Evolutionary conservation across 495 filamentous ascomycete genomes (phyloP).

Genomic region (Aspergillus ellipticus): DNA sequence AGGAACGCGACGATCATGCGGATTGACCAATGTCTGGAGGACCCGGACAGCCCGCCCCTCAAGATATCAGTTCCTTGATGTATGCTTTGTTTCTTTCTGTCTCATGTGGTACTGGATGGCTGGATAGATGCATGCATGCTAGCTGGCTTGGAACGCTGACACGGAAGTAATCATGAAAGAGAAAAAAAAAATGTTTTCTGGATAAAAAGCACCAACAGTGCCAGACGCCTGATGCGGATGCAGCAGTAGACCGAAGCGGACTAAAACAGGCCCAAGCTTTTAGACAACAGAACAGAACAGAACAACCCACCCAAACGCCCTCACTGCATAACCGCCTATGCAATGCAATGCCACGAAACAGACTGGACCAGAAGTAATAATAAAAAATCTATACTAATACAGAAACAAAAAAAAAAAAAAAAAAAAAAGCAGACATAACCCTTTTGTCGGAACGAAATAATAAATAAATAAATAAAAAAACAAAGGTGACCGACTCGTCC

Average conservation of each 20-base stretch:
- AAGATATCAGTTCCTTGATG: neutral
- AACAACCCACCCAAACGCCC: no score
- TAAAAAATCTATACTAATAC: neutral
- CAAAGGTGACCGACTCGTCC: constrained; percentile 7
- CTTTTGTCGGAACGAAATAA: no score
- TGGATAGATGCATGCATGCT: no score
- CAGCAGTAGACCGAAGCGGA: no score
- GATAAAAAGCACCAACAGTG: neutral
- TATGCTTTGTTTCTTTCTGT: neutral
- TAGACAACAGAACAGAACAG: no score
- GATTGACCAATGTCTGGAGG: constrained; percentile 75
- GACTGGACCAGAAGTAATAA: neutral
- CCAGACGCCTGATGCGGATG: neutral
- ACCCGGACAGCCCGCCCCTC: constrained; percentile 49
- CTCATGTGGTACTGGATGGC: neutral
- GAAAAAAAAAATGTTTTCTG: neutral
- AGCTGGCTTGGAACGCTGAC: neutral
- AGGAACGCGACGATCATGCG: constrained; percentile 69
- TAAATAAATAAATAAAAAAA: neutral
- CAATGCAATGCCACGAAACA: neutral
- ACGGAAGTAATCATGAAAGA: neutral
- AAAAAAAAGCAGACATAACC: no score
- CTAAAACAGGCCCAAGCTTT: no score
- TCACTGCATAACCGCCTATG: no score
- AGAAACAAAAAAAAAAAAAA: neutral